phyloP scores from a whole-genome alignment of 345 rosid species.

The Hibiscus trionum region DNA sequence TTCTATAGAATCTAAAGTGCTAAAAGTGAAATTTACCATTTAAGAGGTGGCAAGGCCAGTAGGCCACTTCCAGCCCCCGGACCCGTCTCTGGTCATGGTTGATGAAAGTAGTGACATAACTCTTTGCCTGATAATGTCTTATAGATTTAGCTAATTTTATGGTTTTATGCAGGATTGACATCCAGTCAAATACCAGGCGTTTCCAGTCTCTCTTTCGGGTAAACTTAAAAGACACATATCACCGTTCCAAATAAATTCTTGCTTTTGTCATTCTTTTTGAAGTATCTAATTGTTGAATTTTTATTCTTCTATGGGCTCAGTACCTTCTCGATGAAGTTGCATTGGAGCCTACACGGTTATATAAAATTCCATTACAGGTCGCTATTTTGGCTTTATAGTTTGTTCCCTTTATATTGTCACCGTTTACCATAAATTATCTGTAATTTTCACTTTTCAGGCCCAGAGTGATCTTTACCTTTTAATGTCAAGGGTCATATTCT shows the following conservation, averaged over 20 bases:
- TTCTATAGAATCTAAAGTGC: too few relatives aligned
- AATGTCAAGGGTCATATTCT: conserved; percentile 81
- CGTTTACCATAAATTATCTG: background rate
- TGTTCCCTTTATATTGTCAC: background rate
- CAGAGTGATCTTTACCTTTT: conserved; percentile 77
- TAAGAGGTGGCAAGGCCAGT: too few relatives aligned
- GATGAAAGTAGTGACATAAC: background rate
- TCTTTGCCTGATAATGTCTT: background rate
- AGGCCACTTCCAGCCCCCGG: too few relatives aligned
- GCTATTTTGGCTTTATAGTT: conserved; percentile 8
- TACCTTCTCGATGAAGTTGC: conserved; percentile 92
- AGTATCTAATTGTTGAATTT: background rate
- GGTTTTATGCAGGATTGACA: conserved; percentile 70
- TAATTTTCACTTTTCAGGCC: conserved; percentile 43
- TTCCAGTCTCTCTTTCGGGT: conserved; percentile 78
- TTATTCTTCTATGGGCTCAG: conserved; percentile 27
- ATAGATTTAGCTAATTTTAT: background rate
- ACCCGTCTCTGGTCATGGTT: background rate
- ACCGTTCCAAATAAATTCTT: background rate
- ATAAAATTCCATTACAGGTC: conserved; percentile 83
- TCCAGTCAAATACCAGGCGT: conserved; percentile 76
- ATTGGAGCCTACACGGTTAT: conserved; percentile 47
- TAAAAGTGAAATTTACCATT: too few relatives aligned
- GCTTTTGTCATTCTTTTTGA: background rate
- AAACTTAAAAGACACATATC: background rate